Evolutionary conservation across 2,329 filamentous ascomycete genomes (phyloP), one percentile per base, ranked within the genome.

Genomic region (Paecilomyces niveus): DNA sequence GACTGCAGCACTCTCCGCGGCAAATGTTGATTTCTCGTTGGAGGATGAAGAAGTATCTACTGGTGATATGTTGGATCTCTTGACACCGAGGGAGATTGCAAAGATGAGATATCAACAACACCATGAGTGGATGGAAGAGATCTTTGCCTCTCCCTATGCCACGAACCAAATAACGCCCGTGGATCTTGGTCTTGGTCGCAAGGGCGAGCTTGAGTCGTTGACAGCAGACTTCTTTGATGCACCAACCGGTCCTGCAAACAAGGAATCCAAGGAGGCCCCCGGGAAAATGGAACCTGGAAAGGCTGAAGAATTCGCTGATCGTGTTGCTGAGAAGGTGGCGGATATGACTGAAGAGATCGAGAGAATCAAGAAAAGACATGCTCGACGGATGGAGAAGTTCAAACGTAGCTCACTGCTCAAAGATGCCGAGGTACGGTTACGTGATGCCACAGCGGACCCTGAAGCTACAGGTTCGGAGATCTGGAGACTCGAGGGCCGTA

Each of bases 81-180:
- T 97, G 62, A 93, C 91, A 0, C 92, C 92, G 2, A 85, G 92
- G 51, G 94, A 99, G 63, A 89, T 99, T 61, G 96, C 92, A 65
- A 80, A 90, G 60, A 85, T 86, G 63, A 85, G 94, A 57, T 99
- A 97, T 73, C 88, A 88, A 71, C 92, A 97, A 70, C 95, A 99
- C 67, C 93, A 99, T 68, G 91, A 96, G 72, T 97, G 93, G 94
- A 96, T 99, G 90, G 94, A 97, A 70, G 93, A 99, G 75, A 87
- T 99, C 29, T 84, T 97, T 57, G 90, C 89, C 0, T 97, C 93
- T 1, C 91, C 92, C 0, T 97, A 96, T 70, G 83, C 89, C 24
- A 89, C 93, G 61, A 84, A 83, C 54, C 90, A 95, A 70, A 96
- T 99, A 59, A 85, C 88, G 8, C 92, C 93, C 0, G 85, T 92